Percentiles rank a stretch among this genome's conserved stretches.
phyloP scores from a whole-genome alignment of 257 asterid genomes.

The Capsicum pubescens region DNA sequence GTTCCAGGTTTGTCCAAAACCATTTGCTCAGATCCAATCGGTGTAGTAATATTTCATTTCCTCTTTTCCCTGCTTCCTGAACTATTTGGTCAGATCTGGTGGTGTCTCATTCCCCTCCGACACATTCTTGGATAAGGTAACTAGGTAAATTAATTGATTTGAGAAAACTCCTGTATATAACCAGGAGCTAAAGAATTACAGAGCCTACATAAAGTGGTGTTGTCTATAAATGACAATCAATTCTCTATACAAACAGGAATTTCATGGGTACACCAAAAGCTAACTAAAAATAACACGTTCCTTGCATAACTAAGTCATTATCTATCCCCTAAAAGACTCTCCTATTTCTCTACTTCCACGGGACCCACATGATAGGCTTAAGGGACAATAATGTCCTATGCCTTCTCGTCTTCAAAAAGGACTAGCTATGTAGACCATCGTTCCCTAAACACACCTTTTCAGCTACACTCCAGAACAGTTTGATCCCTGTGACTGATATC shows the following conservation, averaged over 20 bases:
- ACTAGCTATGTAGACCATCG: not conserved
- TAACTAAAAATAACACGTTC: not conserved
- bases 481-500: not conserved
- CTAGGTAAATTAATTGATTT: constrained; percentile 6
- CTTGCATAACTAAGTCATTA: not conserved
- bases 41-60: constrained; percentile 22
- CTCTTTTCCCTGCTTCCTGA: not conserved
- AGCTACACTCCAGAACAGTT: not conserved
- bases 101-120: not conserved
- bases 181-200: not conserved
- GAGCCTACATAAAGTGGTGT: not conserved
- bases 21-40: constrained; percentile 16
- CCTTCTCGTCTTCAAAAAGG: constrained; percentile 9
- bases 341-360: not conserved
- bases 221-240: not conserved
- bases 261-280: not conserved
- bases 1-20: constrained; percentile 46
- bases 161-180: not conserved
- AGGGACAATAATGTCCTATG: not conserved
- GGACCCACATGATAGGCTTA: not conserved
- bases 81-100: not conserved
- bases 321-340: not conserved
- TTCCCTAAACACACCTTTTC: not conserved
- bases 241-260: not conserved
- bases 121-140: not conserved